Evolutionary conservation across 2,329 filamentous ascomycete species (phyloP), one percentile per base, ranked within the genome.

Genomic region (Trichoderma arundinaceum): DNA sequence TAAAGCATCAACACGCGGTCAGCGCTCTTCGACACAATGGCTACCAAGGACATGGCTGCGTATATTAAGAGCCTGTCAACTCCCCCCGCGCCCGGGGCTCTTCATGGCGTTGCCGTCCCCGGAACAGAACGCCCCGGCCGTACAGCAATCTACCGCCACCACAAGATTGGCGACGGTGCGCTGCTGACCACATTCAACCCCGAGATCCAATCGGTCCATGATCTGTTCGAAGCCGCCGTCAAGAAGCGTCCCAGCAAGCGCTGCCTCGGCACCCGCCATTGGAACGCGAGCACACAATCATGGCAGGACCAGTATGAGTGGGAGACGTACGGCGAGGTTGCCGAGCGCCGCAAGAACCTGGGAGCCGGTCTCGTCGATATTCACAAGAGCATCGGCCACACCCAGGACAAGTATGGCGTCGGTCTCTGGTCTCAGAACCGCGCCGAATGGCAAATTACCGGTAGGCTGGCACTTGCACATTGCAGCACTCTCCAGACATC

Each of bases 401-500:
- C 74, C n/a, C 68, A 70, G 35, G 79, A 84, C 39, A 88, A 90
- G 74, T 90, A 90, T 74, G 91, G 90, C 61, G 83, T 95, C 69
- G 92, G 92, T n/a, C 77, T 96, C 57, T 95, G 92, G 92, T 92
- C 90, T 72, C 90, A 92, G 76, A 95, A 95, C 77, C 85, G 92
- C 69, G 89, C 91, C 1, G 92, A 96, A 79, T 96, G 92, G 92
- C 92, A 95, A 80, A 88, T 96, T 69, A 86, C 89, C 59, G 89
- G 88, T 90, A 79, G 59, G 77, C 69, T 53, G 17, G 9, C 41
- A 15, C 41, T 33, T 46, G 39, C 49, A n/a, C 48, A 43, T 13
- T 63, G 13, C 39, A 35, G n/a, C 17, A 17, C 35, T 44, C 28
- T 35, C 39, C 9, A 33, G 9, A n/a, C 12, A 15, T 48, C 51